Percentiles rank a stretch among this genome's conserved stretches.
Conservation (phyloP, 176 grass and related monocot genomes). For the Eleusine indica region DNA sequence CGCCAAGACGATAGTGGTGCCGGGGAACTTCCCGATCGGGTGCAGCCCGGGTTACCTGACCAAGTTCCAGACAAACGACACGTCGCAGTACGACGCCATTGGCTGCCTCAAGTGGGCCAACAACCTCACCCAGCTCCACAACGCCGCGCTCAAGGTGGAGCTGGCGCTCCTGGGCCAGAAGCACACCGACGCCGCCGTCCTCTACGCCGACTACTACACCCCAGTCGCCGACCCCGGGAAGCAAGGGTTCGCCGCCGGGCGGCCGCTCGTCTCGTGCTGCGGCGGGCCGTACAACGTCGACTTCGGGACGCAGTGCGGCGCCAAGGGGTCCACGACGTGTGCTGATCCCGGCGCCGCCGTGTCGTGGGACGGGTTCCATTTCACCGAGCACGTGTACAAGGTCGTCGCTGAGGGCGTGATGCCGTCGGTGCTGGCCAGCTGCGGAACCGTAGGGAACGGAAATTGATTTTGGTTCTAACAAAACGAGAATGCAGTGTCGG, state of each 20-base stretch:
- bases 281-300: conserved; percentile 42
- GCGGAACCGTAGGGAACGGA: too few relatives aligned
- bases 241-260: conserved; percentile 4
- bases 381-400: conserved; percentile 46
- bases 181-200: conserved; percentile 29
- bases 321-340: conserved; percentile 6
- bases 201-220: conserved; percentile 68
- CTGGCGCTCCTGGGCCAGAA: conserved; percentile 1
- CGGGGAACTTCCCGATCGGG: conserved; percentile 64
- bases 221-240: conserved; percentile 30
- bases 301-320: conserved; percentile 10
- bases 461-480: too few relatives aligned
- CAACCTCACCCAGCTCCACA: conserved; percentile 55
- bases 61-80: conserved; percentile 41
- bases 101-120: conserved; percentile 64
- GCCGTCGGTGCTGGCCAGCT: conserved; percentile 18
- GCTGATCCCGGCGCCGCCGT: conserved; percentile 7
- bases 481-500: too few relatives aligned
- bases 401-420: conserved; percentile 41
- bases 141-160: conserved; percentile 42
- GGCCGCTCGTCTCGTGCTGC: conserved; percentile 45
- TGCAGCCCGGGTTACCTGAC: conserved; percentile 51
- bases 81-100: conserved; percentile 42
- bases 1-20: conserved; percentile 49
- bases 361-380: conserved; percentile 58